A percentile compares a stretch with the other conserved stretches of the same genome.
Conservation (phyloP, 2,329 filamentous ascomycete species). For the Orbilia oligospora region DNA sequence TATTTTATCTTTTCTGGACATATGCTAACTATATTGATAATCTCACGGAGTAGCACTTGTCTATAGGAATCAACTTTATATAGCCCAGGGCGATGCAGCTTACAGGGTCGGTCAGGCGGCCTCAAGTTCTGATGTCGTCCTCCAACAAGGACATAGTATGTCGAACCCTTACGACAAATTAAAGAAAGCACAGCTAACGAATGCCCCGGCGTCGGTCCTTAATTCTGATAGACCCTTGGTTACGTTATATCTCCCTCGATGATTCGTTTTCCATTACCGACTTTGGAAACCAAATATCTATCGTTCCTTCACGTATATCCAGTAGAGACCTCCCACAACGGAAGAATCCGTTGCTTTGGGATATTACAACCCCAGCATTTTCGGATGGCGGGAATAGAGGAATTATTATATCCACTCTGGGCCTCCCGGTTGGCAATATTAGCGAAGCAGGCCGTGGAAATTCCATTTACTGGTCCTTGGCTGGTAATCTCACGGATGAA, state of each 20-base stretch:
- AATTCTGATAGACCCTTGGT: background rate
- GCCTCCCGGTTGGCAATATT: background rate
- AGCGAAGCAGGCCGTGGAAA: background rate
- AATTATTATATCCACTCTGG: background rate
- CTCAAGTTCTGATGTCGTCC: background rate
- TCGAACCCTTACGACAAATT: background rate
- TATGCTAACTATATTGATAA: background rate
- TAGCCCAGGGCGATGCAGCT: background rate
- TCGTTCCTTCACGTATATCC: background rate
- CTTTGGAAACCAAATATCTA: background rate
- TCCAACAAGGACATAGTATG: background rate
- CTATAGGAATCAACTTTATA: background rate
- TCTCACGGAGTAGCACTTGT: background rate
- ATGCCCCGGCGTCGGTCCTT: background rate
- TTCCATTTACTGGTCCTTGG: background rate
- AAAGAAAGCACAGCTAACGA: background rate
- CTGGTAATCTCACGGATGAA: background rate
- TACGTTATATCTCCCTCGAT: slow-evolving; percentile 7
- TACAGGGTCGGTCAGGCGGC: background rate
- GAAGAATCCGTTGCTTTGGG: slow-evolving; percentile 10
- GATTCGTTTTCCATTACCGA: background rate
- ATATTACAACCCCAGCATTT: background rate
- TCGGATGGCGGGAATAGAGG: background rate
- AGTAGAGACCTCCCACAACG: background rate
- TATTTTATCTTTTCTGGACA: background rate